Conservation (phyloP, 805 yeast species). For the Yamadazyma endophytica region DNA sequence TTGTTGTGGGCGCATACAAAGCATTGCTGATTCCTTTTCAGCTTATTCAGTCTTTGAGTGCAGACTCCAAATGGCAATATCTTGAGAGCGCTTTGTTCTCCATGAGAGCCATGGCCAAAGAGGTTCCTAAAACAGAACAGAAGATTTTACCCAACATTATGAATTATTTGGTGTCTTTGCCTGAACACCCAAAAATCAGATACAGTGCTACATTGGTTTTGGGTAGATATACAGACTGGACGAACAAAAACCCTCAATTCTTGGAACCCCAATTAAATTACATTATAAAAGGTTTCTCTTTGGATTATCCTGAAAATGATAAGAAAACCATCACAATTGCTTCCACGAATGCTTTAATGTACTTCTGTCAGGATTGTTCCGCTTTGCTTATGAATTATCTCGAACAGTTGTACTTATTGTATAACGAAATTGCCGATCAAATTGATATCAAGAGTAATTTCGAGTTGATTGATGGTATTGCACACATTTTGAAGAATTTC, state of each 20-base stretch:
- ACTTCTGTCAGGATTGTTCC: constrained; percentile 89
- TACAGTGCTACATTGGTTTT: constrained; percentile 90
- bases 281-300: constrained; percentile 69
- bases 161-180: constrained; percentile 63
- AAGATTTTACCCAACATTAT: constrained; percentile 70
- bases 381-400: constrained; percentile 57
- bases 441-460: constrained; percentile 67
- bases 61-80: constrained; percentile 66
- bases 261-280: constrained; percentile 81
- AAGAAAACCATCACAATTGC: constrained; percentile 63
- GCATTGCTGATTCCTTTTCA: constrained; percentile 71
- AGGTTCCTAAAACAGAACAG: constrained; percentile 65
- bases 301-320: constrained; percentile 7
- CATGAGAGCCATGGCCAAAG: constrained; percentile 92
- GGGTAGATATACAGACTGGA: constrained; percentile 97
- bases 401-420: constrained; percentile 73
- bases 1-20: constrained; percentile 72
- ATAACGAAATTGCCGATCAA: constrained; percentile 46
- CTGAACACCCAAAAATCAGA: constrained; percentile 81
- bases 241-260: constrained; percentile 76
- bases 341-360: constrained; percentile 90
- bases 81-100: constrained; percentile 88
- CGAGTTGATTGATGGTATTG: constrained; percentile 86
- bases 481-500: constrained; percentile 69
- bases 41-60: constrained; percentile 43